These are phyloP conservation scores for Syncephalastrum racemosum DNA, from an alignment of 371 early-diverging fungal genomes.

Conservation along the genomic window DNA sequence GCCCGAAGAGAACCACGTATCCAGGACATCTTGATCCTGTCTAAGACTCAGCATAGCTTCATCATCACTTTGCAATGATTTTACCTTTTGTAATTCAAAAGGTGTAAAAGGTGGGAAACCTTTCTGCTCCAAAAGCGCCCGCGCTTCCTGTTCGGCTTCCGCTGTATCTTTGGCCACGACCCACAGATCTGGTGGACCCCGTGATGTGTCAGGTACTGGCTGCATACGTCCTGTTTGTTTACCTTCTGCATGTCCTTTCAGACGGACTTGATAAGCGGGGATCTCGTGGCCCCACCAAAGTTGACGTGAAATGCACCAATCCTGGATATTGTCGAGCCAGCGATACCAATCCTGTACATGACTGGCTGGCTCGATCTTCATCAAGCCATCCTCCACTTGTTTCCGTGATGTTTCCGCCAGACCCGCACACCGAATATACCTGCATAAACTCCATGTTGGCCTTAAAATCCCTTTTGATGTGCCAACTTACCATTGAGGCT, in stretches of 20 bases:
- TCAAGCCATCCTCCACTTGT: conserved; percentile 69
- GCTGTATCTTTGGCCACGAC: conserved; percentile 64
- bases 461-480: neutral
- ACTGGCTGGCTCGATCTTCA: conserved; percentile 81
- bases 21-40: conserved; percentile 96
- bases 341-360: conserved; percentile 88
- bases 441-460: conserved; percentile 5
- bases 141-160: conserved; percentile 61
- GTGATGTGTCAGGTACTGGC: conserved; percentile 23
- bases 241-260: conserved; percentile 56
- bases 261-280: conserved; percentile 95
- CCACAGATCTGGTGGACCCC: conserved; percentile 55
- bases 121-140: conserved; percentile 23
- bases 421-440: conserved; percentile 86
- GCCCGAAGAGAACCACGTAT: conserved; percentile 99
- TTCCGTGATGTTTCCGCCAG: conserved; percentile 76
- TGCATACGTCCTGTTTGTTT: conserved; percentile 16
- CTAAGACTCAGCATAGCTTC: neutral
- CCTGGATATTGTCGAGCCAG: conserved; percentile 96
- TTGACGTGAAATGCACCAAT: conserved; percentile 98
- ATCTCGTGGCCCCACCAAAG: conserved; percentile 99
- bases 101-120: conserved; percentile 27
- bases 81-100: conserved; percentile 37
- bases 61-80: no score
- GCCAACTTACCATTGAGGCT: conserved; percentile 94